phyloP scores from a whole-genome alignment of 2,329 filamentous ascomycete species.

The Alternaria ethzedia region DNA sequence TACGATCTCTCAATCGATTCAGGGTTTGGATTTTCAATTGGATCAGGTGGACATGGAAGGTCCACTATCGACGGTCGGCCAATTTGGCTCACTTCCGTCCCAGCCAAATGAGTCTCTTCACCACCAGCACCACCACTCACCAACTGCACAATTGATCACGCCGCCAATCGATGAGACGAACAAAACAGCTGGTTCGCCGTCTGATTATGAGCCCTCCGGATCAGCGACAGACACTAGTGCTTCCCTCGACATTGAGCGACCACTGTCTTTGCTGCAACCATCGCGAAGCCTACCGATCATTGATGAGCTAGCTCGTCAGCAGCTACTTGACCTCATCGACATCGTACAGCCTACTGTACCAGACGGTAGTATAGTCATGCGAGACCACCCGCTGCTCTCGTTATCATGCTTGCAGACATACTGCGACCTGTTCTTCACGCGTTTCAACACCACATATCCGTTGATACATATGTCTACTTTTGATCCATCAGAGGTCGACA shows the following conservation, averaged over 20 bases:
- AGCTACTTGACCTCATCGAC: constrained; percentile 60
- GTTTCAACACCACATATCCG: constrained; percentile 67
- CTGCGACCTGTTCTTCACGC: constrained; percentile 65
- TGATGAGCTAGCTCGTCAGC: constrained; percentile 51
- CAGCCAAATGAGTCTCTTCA: constrained; percentile 32
- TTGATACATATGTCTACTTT: constrained; percentile 66
- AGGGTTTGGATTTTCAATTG: constrained; percentile 33
- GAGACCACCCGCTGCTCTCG: constrained; percentile 60
- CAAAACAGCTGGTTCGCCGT: background rate
- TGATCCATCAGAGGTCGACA: constrained; percentile 57
- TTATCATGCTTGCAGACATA: constrained; percentile 61
- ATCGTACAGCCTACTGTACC: constrained; percentile 57
- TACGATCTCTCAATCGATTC: constrained; percentile 24
- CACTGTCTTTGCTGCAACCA: constrained; percentile 44
- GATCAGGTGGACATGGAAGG: constrained; percentile 32
- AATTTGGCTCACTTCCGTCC: constrained; percentile 30
- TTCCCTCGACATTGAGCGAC: constrained; percentile 34
- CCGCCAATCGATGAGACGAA: constrained; percentile 25
- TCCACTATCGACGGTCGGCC: constrained; percentile 24
- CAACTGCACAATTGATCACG: constrained; percentile 22
- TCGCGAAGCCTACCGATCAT: constrained; percentile 46
- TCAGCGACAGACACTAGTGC: background rate
- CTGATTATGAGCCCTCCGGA: background rate
- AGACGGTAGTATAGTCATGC: constrained; percentile 55
- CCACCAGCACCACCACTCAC: constrained; percentile 24